These are phyloP conservation scores for Aschersonia sp. DNA, from an alignment of 2,329 filamentous ascomycete species.

Conservation along the genomic window DNA sequence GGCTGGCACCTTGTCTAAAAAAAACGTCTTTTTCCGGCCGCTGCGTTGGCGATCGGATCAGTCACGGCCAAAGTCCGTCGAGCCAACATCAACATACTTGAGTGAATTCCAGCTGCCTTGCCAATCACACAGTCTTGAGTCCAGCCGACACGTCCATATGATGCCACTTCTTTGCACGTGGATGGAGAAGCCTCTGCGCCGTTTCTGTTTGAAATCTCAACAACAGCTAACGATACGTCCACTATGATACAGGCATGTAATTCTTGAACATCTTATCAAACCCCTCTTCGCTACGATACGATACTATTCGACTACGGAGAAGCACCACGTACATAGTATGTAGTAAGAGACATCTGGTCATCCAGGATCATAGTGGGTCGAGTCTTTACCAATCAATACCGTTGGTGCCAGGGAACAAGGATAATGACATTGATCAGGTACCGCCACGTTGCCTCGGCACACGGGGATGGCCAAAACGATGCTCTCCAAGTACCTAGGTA, in stretches of 20 bases:
- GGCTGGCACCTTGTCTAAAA: neutral
- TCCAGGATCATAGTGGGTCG: neutral
- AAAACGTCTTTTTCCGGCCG: neutral
- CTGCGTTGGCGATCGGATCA: neutral
- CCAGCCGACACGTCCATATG: neutral
- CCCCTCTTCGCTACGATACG: too few relatives aligned
- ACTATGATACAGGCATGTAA: too few relatives aligned
- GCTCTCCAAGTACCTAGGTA: too few relatives aligned
- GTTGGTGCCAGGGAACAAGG: neutral
- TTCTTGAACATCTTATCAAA: too few relatives aligned
- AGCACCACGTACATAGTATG: too few relatives aligned
- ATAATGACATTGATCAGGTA: neutral
- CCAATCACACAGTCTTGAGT: too few relatives aligned
- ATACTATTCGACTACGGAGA: too few relatives aligned
- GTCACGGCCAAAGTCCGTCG: neutral
- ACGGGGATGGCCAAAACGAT: neutral
- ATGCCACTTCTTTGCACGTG: neutral
- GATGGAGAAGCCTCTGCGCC: neutral
- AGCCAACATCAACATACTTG: too few relatives aligned
- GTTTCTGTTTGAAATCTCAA: neutral
- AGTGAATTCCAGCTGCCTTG: too few relatives aligned
- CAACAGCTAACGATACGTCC: neutral
- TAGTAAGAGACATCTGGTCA: neutral
- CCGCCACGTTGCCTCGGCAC: neutral
- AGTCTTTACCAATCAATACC: neutral